phyloP scores from a whole-genome alignment of 495 filamentous ascomycete species.

The Achaetomiella virescens region DNA sequence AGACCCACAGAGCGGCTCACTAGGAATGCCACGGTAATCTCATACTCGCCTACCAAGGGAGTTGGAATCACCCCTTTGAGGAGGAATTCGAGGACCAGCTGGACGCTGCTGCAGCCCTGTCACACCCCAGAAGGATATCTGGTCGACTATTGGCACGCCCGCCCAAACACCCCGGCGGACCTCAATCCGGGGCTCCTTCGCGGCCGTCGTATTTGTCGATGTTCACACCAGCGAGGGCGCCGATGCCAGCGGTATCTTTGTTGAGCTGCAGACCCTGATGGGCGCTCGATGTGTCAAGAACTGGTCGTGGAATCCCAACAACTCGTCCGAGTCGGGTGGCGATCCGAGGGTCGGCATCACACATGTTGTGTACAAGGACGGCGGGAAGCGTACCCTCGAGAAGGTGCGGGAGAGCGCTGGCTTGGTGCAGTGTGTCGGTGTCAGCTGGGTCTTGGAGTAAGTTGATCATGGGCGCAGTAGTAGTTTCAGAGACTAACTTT shows the following conservation, averaged over 20 bases:
- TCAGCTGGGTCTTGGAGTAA: constrained; percentile 84
- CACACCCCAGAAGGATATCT: constrained; percentile 38
- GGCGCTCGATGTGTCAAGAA: constrained; percentile 76
- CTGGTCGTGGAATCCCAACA: constrained; percentile 76
- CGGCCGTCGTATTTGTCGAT: constrained; percentile 84
- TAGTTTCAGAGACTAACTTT: constrained; percentile 13
- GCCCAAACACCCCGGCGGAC: constrained; percentile 49
- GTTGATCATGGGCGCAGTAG: constrained; percentile 25
- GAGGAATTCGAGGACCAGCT: constrained; percentile 15
- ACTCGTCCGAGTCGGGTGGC: constrained; percentile 27
- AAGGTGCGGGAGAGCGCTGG: constrained; percentile 73
- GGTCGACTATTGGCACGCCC: constrained; percentile 50
- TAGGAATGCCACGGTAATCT: constrained; percentile 39
- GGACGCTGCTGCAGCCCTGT: constrained; percentile 18
- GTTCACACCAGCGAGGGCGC: constrained; percentile 87
- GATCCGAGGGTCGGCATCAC: constrained; percentile 71
- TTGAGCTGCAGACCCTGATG: constrained; percentile 74
- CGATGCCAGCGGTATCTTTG: constrained; percentile 77
- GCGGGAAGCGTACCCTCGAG: constrained; percentile 76
- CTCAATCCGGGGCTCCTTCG: constrained; percentile 49
- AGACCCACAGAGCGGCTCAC: constrained; percentile 28
- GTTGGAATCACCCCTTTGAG: constrained; percentile 14
- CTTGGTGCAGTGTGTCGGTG: constrained; percentile 75
- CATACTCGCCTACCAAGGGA: constrained; percentile 40
- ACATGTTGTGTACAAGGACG: constrained; percentile 94